Evolutionary conservation across 208 protist genomes (phyloP).

Genomic region (Perkinsela sp.): DNA sequence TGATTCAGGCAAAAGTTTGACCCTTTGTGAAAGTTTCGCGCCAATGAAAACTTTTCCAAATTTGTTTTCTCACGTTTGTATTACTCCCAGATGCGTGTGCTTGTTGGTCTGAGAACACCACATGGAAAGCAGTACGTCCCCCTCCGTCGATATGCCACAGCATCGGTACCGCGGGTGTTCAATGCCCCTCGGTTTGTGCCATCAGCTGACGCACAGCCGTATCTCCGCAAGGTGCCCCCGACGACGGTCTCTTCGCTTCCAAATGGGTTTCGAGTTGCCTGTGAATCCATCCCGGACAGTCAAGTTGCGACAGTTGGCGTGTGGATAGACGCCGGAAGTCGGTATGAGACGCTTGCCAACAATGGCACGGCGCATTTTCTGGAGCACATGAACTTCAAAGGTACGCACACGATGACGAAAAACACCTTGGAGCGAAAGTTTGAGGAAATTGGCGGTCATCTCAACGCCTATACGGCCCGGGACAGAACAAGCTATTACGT

Average conservation of each 20-base stretch:
- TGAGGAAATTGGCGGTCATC: constrained; percentile 82
- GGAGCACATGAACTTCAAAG: constrained; percentile 96
- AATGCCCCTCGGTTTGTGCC: background rate
- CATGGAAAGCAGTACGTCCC: too few species aligned
- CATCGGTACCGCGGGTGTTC: background rate
- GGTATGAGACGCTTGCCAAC: constrained; percentile 80
- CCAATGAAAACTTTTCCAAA: too few species aligned
- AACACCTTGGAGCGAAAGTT: constrained; percentile 67
- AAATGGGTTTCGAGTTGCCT: constrained; percentile 88
- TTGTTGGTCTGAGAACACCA: too few species aligned
- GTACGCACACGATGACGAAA: constrained; percentile 64
- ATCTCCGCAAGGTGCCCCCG: constrained; percentile 26
- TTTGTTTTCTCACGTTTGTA: too few species aligned
- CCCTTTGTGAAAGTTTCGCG: too few species aligned
- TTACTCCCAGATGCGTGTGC: too few species aligned
- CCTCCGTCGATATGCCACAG: background rate
- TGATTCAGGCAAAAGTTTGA: too few species aligned
- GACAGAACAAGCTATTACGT: constrained; percentile 88
- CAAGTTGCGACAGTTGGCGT: constrained; percentile 81
- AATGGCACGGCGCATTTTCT: constrained; percentile 93
- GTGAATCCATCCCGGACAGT: constrained; percentile 53
- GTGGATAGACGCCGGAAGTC: constrained; percentile 85
- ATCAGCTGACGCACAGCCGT: background rate
- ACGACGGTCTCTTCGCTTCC: constrained; percentile 62
- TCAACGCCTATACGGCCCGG: constrained; percentile 94